phyloP scores from a whole-genome alignment of 1,284 basidiomycete genomes.

The Tylopilus sp. region DNA sequence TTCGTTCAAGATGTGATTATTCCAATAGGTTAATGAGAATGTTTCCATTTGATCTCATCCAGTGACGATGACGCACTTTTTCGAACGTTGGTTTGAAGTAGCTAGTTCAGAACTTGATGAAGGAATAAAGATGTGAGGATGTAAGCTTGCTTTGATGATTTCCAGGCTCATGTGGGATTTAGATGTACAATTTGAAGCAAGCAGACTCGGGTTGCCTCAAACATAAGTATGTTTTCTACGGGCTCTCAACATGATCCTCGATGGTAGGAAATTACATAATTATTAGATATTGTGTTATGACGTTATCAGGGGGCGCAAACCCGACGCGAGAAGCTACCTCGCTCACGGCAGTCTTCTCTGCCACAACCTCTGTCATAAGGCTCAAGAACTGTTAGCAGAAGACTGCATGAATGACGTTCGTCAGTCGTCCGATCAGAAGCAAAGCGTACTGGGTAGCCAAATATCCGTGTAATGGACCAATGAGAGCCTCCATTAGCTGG shows the following conservation, averaged over 20 bases:
- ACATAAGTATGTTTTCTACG: too few relatives aligned
- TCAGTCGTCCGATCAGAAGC: conserved; percentile 12
- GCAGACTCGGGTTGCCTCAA: too few relatives aligned
- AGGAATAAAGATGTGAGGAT: conserved; percentile 17
- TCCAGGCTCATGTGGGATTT: too few relatives aligned
- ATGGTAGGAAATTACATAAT: conserved; percentile 21
- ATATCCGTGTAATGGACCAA: conserved; percentile 5
- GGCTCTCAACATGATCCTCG: too few relatives aligned
- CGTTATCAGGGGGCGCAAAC: conserved; percentile 11
- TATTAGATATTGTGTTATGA: conserved; percentile 18
- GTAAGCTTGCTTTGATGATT: too few relatives aligned
- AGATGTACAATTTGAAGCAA: too few relatives aligned
- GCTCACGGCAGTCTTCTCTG: conserved; percentile 13
- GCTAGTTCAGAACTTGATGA: conserved; percentile 15
- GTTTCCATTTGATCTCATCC: conserved; percentile 14
- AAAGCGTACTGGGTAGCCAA: conserved; percentile 23
- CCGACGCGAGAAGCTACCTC: conserved; percentile 9
- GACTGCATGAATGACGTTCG: conserved; percentile 20
- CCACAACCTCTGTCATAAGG: conserved; percentile 25
- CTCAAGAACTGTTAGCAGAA: conserved; percentile 15
- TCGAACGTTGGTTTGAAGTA: conserved; percentile 13
- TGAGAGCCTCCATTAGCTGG: conserved; percentile 21
- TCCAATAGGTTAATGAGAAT: conserved; percentile 23
- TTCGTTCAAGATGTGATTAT: conserved; percentile 20
- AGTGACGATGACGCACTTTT: conserved; percentile 1